phyloP scores from a whole-genome alignment of 1,139 yeast genomes.

The Yamadazyma blattariae region DNA sequence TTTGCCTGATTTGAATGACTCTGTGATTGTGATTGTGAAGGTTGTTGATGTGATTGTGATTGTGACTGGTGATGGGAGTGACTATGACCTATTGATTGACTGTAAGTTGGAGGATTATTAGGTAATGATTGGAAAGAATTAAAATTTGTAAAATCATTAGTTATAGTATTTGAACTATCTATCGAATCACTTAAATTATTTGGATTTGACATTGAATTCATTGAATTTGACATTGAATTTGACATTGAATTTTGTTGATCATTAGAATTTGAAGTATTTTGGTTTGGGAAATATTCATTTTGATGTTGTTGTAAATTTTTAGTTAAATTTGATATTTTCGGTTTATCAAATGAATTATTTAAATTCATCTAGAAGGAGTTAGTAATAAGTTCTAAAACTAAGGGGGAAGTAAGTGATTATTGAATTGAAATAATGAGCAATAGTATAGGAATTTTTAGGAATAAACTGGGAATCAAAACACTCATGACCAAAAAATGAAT shows the following conservation, averaged over 20 bases:
- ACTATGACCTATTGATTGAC: background rate
- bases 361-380: conserved; percentile 9
- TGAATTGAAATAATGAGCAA: too few species aligned
- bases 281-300: background rate
- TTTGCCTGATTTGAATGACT: conserved; percentile 1
- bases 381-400: too few species aligned
- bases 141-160: background rate
- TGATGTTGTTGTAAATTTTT: conserved; percentile 26
- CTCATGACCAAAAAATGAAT: too few species aligned
- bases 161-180: background rate
- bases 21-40: background rate
- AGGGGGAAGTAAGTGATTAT: too few species aligned
- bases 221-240: background rate
- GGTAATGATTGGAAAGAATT: conserved; percentile 11
- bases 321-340: conserved; percentile 34
- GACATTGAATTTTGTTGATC: background rate
- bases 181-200: background rate
- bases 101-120: conserved; percentile 14
- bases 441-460: too few species aligned
- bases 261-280: background rate
- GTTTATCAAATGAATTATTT: conserved; percentile 14
- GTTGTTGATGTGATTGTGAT: background rate
- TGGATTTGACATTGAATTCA: background rate
- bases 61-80: too few species aligned
- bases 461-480: too few species aligned